Conservation (phyloP, 257 asterid genomes). For the Anisodus tanguticus region DNA sequence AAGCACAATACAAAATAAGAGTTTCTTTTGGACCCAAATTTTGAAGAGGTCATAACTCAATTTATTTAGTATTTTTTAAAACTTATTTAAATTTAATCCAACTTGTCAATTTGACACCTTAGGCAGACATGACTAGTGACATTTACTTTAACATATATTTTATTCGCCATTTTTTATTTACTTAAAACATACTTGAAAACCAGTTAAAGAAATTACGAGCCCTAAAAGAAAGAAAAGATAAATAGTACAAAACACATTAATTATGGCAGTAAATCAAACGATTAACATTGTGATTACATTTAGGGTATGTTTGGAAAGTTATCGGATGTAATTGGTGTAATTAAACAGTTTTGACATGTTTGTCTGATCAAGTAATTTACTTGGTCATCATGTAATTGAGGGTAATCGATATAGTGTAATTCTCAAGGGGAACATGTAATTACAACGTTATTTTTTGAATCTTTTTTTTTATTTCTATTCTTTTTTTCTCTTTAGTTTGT, state of each 20-base stretch:
- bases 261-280: not conserved
- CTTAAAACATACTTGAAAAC: not conserved
- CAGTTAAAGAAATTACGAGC: not conserved
- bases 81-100: not conserved
- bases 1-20: too few relatives aligned
- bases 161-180: not conserved
- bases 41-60: not conserved
- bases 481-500: too few relatives aligned
- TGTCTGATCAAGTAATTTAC: too few relatives aligned
- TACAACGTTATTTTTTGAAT: too few relatives aligned
- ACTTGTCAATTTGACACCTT: not conserved
- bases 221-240: not conserved
- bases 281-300: not conserved
- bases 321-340: too few relatives aligned
- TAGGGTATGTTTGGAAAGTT: too few relatives aligned
- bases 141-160: not conserved
- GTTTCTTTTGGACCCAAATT: not conserved
- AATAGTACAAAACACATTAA: not conserved
- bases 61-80: not conserved
- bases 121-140: not conserved
- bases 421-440: too few relatives aligned
- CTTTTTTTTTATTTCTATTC: too few relatives aligned
- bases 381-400: too few relatives aligned
- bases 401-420: too few relatives aligned
- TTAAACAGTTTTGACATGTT: too few relatives aligned